These are phyloP conservation scores for Podaxis carcinomalis DNA, from an alignment of 768 basidiomycete species.

Conservation along the genomic window DNA sequence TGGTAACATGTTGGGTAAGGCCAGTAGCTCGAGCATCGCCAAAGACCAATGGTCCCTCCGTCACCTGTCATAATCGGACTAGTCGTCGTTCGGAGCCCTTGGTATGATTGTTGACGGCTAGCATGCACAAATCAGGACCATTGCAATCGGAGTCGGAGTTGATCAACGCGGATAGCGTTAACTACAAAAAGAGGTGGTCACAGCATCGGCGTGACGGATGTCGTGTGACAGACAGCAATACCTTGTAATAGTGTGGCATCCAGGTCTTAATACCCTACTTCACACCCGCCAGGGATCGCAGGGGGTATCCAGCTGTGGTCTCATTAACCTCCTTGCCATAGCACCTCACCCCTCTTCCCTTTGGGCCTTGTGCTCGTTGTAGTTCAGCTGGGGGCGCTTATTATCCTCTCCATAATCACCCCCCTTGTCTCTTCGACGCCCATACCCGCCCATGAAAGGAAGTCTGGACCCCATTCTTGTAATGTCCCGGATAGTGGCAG, in stretches of 20 bases:
- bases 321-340: too few species aligned
- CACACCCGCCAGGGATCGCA: too few species aligned
- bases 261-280: too few species aligned
- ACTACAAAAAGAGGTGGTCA: background rate
- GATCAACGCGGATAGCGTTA: conserved; percentile 3
- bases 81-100: too few species aligned
- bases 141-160: conserved; percentile 8
- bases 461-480: background rate
- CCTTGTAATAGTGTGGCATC: background rate
- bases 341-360: too few species aligned
- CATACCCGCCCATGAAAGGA: background rate
- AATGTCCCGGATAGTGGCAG: background rate
- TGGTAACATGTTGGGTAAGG: background rate
- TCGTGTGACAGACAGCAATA: background rate
- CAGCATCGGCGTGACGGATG: background rate
- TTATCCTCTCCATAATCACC: background rate
- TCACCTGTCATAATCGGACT: background rate
- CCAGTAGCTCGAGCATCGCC: background rate
- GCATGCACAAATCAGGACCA: background rate
- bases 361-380: background rate
- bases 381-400: background rate
- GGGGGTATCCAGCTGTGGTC: too few species aligned
- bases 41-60: too few species aligned
- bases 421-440: background rate
- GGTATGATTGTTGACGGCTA: background rate